Percentiles rank a stretch among this genome's conserved stretches.
Evolutionary conservation across 805 yeast genomes (phyloP).

Genomic region (Nakazawaea sp.): DNA sequence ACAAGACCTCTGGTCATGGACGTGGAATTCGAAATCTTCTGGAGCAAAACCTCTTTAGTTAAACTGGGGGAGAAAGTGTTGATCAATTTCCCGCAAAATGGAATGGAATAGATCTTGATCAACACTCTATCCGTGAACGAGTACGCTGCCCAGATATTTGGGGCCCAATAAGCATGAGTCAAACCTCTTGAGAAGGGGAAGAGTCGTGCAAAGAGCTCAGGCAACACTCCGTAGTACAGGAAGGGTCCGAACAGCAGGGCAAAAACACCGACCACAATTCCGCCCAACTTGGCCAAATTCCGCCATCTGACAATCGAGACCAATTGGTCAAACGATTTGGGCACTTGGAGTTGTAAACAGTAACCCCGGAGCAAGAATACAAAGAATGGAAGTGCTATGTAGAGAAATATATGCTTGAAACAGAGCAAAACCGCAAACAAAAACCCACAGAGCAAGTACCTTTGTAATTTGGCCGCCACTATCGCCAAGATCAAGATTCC

Average conservation of each 20-base stretch:
- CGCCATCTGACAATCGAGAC: slow-evolving; percentile 41
- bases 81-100: slow-evolving; percentile 37
- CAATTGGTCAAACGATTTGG: slow-evolving; percentile 18
- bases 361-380: slow-evolving; percentile 69
- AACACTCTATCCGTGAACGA: slow-evolving; percentile 73
- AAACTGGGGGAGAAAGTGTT: slow-evolving; percentile 22
- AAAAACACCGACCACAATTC: slow-evolving; percentile 56
- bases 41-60: slow-evolving; percentile 12
- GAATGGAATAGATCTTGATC: slow-evolving; percentile 36
- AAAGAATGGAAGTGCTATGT: slow-evolving; percentile 91
- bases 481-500: slow-evolving; percentile 74
- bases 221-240: slow-evolving; percentile 48
- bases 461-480: slow-evolving; percentile 56
- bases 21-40: slow-evolving; percentile 2
- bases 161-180: slow-evolving; percentile 99
- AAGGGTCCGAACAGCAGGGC: slow-evolving; percentile 76
- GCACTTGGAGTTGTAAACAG: slow-evolving; percentile 42
- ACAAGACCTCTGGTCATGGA: slow-evolving; percentile 75
- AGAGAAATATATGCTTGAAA: slow-evolving; percentile 90
- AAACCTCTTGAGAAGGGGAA: slow-evolving; percentile 94
- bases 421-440: slow-evolving; percentile 75
- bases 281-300: slow-evolving; percentile 55
- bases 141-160: slow-evolving; percentile 94
- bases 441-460: slow-evolving; percentile 53
- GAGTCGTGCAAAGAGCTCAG: slow-evolving; percentile 59